Evolutionary conservation across 2,329 filamentous ascomycete genomes (phyloP), one percentile per base, ranked within the genome.

Genomic region (Aspergillus pseudoterreus): DNA sequence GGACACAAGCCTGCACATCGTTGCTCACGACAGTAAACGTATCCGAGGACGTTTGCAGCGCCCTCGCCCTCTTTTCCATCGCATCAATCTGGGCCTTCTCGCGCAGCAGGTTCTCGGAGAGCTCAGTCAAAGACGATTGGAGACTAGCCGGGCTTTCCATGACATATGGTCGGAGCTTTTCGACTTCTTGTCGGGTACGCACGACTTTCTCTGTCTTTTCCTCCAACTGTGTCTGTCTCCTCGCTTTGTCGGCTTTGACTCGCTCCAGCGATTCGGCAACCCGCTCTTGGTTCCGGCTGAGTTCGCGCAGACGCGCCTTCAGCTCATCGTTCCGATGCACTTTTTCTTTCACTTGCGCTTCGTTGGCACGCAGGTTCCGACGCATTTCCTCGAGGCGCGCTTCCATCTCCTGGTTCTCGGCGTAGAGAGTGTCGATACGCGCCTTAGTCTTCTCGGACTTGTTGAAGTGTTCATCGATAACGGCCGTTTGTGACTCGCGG

Each of bases 381-480:
- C 84, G 84, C 82, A 97, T 88, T 50, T 94, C 88, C 49, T 87
- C 84, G 10, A 97, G 74, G 14, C 87, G 85, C 41, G 80, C 81
- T 64, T 95, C 88, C 75, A 94, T 89, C 45, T 92, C 87, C 67
- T 95, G 87, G 67, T 97, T 99, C 59, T 92, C 87, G 11, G 80
- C 78, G 66, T 92, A 92, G 9, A 97, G 78, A 17, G 86, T 82
- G 72, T 97, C 92, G 64, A 97, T 96, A 55, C 88, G 84, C 47
- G 86, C 78, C 73, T 96, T 96, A 1, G 88, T 92, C 53, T 82
- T 83, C 72, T 96, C 90, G 11, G 88, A 83, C 63, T 90, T 92
- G 77, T 96, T 94, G 76, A 94, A 94, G 73, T 97, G 88, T 69
- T 95, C 84, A 68, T 96, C 92, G 57, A 97, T 96, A 27, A 94